Conservation (phyloP, 106 monocot species). For the Dioscorea dumetorum region DNA sequence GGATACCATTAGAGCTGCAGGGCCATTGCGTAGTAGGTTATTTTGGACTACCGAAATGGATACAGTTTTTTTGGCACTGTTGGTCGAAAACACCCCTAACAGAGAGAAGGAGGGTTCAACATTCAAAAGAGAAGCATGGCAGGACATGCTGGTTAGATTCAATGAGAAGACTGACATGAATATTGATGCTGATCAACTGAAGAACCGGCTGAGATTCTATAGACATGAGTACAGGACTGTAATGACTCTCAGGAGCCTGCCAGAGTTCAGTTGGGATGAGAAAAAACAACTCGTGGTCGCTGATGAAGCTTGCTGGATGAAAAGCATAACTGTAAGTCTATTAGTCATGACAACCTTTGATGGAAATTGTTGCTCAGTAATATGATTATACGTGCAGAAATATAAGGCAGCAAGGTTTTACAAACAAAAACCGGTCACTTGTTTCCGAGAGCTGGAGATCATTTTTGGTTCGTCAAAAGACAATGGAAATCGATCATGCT, state of each 20-base stretch:
- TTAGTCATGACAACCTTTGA: not conserved
- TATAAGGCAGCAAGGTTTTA: not conserved
- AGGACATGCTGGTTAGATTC: constrained; percentile 2
- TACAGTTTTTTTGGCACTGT: not conserved
- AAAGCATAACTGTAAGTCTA: not conserved
- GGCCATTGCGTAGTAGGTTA: constrained; percentile 1
- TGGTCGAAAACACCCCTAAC: not conserved
- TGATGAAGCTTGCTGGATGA: constrained; percentile 5
- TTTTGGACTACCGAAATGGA: constrained; percentile 4
- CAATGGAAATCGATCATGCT: not conserved
- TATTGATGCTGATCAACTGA: constrained; percentile 7
- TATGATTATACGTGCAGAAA: constrained; percentile 1
- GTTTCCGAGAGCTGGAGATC: constrained; percentile 5
- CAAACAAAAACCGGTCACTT: not conserved
- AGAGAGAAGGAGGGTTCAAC: not conserved
- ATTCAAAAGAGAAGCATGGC: not conserved
- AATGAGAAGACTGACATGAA: not conserved
- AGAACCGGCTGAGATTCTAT: constrained; percentile 7
- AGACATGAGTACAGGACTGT: constrained; percentile 2
- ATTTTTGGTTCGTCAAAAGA: not conserved
- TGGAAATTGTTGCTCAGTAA: no score
- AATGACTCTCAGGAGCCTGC: not conserved
- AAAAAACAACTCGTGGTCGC: constrained; percentile 1
- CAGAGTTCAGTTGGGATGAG: not conserved
- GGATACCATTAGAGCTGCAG: not conserved